Base-by-base conservation (phyloP, 352 stramenopile species). In the Pythium brassicae region DNA sequence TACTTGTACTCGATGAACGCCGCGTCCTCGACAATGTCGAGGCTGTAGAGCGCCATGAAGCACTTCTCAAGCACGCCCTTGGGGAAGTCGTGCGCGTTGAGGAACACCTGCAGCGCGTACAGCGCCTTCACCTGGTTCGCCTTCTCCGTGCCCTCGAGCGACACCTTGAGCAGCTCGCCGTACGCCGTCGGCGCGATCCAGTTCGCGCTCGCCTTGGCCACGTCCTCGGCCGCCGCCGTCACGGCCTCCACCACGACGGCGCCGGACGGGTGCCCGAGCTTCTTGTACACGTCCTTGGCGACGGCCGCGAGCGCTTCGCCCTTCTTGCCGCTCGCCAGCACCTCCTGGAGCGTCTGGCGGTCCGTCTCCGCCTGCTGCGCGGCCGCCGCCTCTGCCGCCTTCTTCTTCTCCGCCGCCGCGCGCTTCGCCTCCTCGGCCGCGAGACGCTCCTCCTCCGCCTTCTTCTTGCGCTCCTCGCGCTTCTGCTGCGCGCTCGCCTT, bases 1-100 rank as follows among this genome's bases (percentile, higher is more conserved):
- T 89, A 90, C 72, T 92, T 92, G 80, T 92, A 90, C 65, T 92
- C 82, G 39, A 92, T 82, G 66, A 92, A 92, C 20, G 77, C 82
- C 27, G 75, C 65, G 47, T 92, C 82, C 46, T 88, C 77, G 47
- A 92, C 75, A 54, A 92, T 86, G 65, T 92, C 82, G 39, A 89
- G 72, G 61, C 74, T 86, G 66, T 92, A 92, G 4, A 92, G 69
- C 47, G 82, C 82, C 82, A 90, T 92, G 65, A 92, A 92, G 61
- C 76, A 87, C 74, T 89, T 89, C 60, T 92, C 78, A 34, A 92
- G 65, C 57, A 92, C 45, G 27, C 79, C 82, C 69, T 90, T 90
- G 23, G 79, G 81, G 66, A 89, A 88, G 50, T 83, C 74, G 69
- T 87, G 68, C 61, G 70, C 66, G 63, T 88, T 78, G 47, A 90